Base-by-base conservation (phyloP, 495 filamentous ascomycete species). In the Podospora fimiseda region DNA sequence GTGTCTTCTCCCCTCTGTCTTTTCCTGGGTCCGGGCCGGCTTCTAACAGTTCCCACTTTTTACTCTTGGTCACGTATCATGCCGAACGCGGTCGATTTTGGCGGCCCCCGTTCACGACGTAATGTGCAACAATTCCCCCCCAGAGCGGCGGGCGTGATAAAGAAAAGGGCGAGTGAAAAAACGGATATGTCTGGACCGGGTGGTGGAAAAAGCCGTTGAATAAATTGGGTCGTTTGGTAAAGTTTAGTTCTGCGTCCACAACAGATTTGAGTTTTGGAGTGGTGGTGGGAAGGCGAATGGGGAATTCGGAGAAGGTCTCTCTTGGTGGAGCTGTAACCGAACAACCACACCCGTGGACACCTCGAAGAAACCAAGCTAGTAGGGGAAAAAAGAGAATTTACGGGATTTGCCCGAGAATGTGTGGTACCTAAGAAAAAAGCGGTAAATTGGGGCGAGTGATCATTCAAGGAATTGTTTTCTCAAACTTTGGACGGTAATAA, bases 11-110 rank as follows among this genome's bases (percentile, higher is more conserved):
- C 49, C 52, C 46, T 47, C 47, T 20, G 19, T 20, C 47, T 33
- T 33, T 33, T 33, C 27, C 11, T 33, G 27, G 27, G 27, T 6
- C 27, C 27, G 27, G 27, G 27, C 27, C 27, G 27, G 27, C 27
- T 33, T 11, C 6, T 33, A 6, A 14, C 27, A 18, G 52, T 56
- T 56, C 23, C 57, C 57, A 60, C 52, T 60, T 60, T 60, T 56
- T 36, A 15, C 5, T 33, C 43, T 16, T 48, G 41, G 46, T 58
- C 45, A 44, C 48, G 48, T 52, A 43, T 52, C 48, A 59, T 51
- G 27, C 27, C 11, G 27, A 55, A 51, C 39, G 44, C 22, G 41
- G 38, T 39, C 21, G 22, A 19, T 15, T 42, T 15, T 15, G 43
- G 20, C 45, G 21, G 55, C 39, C 39, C 45, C n/a, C n/a, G 50